These are phyloP conservation scores for Magnaporthiopsis rhizophila DNA, from an alignment of 2,329 filamentous ascomycete genomes.

Conservation along the genomic window DNA sequence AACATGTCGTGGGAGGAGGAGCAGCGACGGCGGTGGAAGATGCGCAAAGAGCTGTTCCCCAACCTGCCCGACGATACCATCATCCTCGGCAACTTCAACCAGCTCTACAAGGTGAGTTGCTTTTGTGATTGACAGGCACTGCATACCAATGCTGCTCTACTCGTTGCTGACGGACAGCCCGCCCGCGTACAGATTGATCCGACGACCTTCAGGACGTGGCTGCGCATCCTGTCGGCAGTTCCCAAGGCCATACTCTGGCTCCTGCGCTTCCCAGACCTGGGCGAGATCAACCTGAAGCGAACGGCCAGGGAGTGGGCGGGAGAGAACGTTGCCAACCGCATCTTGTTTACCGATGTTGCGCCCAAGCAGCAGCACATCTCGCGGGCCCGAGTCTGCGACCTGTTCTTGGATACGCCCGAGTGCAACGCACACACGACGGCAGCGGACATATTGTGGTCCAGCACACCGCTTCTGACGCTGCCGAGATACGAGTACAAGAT, in stretches of 20 bases:
- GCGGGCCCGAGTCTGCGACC: conserved; percentile 81
- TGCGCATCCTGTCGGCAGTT: conserved; percentile 77
- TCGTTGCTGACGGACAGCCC: not conserved
- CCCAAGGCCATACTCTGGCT: conserved; percentile 92
- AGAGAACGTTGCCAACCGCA: conserved; percentile 71
- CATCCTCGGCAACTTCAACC: conserved; percentile 97
- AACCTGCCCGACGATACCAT: conserved; percentile 71
- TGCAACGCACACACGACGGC: conserved; percentile 98
- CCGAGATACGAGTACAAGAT: conserved; percentile 96
- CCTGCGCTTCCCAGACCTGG: conserved; percentile 89
- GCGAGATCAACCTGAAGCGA: conserved; percentile 73
- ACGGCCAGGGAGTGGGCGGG: conserved; percentile 82
- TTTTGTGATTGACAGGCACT: too few relatives aligned
- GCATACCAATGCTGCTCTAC: not conserved
- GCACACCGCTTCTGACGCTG: conserved; percentile 82
- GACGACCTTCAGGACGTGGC: conserved; percentile 90
- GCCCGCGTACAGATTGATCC: conserved; percentile 69
- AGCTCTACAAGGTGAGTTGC: conserved; percentile 80
- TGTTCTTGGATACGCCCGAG: conserved; percentile 95
- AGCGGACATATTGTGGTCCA: conserved; percentile 93
- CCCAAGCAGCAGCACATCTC: conserved; percentile 92
- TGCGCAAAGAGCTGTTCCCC: conserved; percentile 90
- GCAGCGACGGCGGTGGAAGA: conserved; percentile 73
- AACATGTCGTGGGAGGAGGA: conserved; percentile 76
- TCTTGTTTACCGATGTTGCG: conserved; percentile 94